Base-by-base conservation (phyloP, 1,284 basidiomycete species). In the Xerocomus minutiporus region DNA sequence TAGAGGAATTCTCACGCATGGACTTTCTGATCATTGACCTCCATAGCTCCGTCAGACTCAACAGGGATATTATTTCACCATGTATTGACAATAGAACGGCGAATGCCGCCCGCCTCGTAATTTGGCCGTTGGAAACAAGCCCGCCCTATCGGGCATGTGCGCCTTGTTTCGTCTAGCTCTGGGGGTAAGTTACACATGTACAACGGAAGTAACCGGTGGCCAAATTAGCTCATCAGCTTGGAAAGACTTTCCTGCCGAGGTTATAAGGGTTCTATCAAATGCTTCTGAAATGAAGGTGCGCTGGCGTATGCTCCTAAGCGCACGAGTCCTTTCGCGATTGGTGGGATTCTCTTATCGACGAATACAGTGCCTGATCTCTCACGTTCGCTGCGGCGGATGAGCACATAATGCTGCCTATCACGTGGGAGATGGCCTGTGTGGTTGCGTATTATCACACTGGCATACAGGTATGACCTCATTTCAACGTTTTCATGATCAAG, bases 291-390 rank as follows among this genome's bases (percentile, higher is more conserved):
- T 53, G 39, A 58, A 55, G 17, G 40, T 46, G 49, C 28, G 44
- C 44, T 45, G 39, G 52, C 50, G 13, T 51, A 17, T 29, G 31
- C 52, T 51, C 36, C 38, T 45, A 54, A 50, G 42, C 28, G 28
- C 48, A 53, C 39, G 56, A 58, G 57, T 31, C 28, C 43, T 55
- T 64, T 67, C n/a, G 65, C 54, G 45, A 69, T 70, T 70, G 62
- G 65, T 54, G 48, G 52, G 46, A 28, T 48, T 46, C 32, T 28
- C 34, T 49, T 58, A 60, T 62, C 56, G 40, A 43, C 8, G n/a
- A 51, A 53, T 44, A 34, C 25, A 15, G 17, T 8, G 12, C 43
- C 17, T 47, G 46, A 60, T 53, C 31, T 25, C 41, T 56, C 42
- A 29, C 36, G 32, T 13, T 23, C 34, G 46, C 25, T 5, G 29